phyloP scores from a whole-genome alignment of 2,329 filamentous ascomycete genomes.

The Colletotrichum sp. region DNA sequence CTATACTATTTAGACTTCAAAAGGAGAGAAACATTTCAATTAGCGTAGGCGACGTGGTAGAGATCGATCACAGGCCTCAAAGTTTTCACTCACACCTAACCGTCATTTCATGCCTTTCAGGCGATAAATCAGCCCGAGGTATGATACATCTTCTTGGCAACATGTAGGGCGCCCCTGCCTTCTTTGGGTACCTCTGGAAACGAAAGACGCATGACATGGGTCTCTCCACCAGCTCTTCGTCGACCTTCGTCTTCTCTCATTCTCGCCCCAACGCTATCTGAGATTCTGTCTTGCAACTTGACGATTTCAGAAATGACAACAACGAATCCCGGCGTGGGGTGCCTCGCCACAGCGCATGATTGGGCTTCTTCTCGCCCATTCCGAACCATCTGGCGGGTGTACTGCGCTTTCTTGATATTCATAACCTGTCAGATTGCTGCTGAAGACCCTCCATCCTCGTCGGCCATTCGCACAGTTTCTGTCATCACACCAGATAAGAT shows the following conservation, averaged over 20 bases:
- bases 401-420: neutral
- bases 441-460: neutral
- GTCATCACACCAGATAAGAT: neutral
- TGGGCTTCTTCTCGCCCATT: neutral
- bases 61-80: fast-evolving
- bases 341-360: neutral
- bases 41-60: fast-evolving
- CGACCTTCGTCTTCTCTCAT: fast-evolving
- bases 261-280: neutral
- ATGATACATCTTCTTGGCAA: fast-evolving
- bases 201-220: fast-evolving
- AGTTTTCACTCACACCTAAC: fast-evolving
- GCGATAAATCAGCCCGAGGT: neutral
- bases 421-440: neutral
- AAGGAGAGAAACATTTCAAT: fast-evolving
- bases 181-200: neutral
- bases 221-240: fast-evolving
- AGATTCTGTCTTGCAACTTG: fast-evolving
- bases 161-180: fast-evolving
- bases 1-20: neutral
- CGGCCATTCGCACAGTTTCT: neutral
- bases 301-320: neutral
- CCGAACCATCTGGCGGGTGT: neutral
- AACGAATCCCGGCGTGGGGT: fast-evolving
- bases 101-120: neutral